Base-by-base conservation (phyloP, 2,329 filamentous ascomycete genomes). In the Aspergillus persii region DNA sequence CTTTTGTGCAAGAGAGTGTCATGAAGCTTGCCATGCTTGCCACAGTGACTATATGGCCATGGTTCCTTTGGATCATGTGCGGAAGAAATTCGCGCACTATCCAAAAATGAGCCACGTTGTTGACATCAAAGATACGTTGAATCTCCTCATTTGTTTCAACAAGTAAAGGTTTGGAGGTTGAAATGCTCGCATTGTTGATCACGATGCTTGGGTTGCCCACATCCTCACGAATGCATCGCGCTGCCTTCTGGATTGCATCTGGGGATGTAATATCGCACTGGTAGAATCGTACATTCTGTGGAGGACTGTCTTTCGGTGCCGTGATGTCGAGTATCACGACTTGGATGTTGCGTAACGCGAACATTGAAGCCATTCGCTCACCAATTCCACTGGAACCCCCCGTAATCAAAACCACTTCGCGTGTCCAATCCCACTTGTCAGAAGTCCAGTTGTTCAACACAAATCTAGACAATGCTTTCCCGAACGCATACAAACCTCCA, bases 1-100 rank as follows among this genome's bases (percentile, higher is more conserved):
- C 78, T 68, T 86, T 86, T 50, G 79, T 80, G 53, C 76, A 76
- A 46, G 74, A 76, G 68, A 80, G 61, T 0, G 73, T 72, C 6
- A 83, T 58, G 64, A 81, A 85, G 39, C 79, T 80, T 7, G 82
- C 82, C 66, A 81, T 75, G 59, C 80, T 83, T 2, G 84, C 83
- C 12, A 86, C 76, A 0, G 82, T 84, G 11, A 87, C 76, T 30
- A 86, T 74, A 61, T 86, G 84, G 2, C 84, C 84, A 63, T 83
- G 82, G 63, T 83, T 80, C 18, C 72, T 69, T 48, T 67, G 65
- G 27, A 83, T 66, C 81, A 84, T 84, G 52, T 73, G 70, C 0
- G 82, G 82, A 30, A 84, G 63, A 69, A 84, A 84, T 61, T 82
- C 81, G 53, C 79, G 76, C 8, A 82, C 77, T 57, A 77, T 80